A percentile compares a stretch with the other conserved stretches of the same genome.
These are phyloP conservation scores for Metschnikowia proteae DNA, from an alignment of 805 yeast species.

Conservation along the genomic window DNA sequence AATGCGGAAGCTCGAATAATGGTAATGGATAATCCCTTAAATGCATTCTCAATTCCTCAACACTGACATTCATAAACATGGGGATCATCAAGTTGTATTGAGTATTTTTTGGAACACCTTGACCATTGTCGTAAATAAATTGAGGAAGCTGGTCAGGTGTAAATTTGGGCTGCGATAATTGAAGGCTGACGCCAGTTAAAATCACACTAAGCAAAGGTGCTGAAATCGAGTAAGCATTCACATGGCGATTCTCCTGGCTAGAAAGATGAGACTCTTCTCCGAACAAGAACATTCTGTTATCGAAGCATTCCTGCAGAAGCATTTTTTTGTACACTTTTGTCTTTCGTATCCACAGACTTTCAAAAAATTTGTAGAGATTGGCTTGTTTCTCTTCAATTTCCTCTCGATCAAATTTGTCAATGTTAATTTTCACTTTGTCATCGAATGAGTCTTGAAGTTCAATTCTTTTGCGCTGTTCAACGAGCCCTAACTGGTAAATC, in stretches of 20 bases:
- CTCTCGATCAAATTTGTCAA: background rate
- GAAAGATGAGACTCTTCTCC: slow-evolving; percentile 29
- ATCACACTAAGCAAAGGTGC: slow-evolving; percentile 36
- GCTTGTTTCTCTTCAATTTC: slow-evolving; percentile 4
- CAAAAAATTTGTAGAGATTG: slow-evolving; percentile 10
- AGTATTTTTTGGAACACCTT: slow-evolving; percentile 74
- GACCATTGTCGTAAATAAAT: slow-evolving; percentile 71
- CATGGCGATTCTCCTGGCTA: slow-evolving; percentile 20
- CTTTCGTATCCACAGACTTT: slow-evolving; percentile 58
- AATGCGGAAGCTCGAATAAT: slow-evolving; percentile 63
- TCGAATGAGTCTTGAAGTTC: slow-evolving; percentile 28
- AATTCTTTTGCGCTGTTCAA: slow-evolving; percentile 38
- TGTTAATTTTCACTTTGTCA: background rate
- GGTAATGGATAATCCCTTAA: slow-evolving; percentile 87
- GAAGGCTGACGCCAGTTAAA: slow-evolving; percentile 26
- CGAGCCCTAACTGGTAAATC: slow-evolving; percentile 40
- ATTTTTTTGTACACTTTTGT: slow-evolving; percentile 44
- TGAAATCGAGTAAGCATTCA: slow-evolving; percentile 28
- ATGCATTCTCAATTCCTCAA: slow-evolving; percentile 64
- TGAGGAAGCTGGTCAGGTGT: slow-evolving; percentile 42
- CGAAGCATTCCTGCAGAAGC: slow-evolving; percentile 9
- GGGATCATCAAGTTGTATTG: slow-evolving; percentile 69
- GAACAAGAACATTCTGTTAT: slow-evolving; percentile 28
- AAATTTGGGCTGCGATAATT: slow-evolving; percentile 27
- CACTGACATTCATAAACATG: slow-evolving; percentile 48